A percentile compares a stretch with the other conserved stretches of the same genome.
Conservation (phyloP, 768 basidiomycete genomes). For the Leccinum barrowsii region DNA sequence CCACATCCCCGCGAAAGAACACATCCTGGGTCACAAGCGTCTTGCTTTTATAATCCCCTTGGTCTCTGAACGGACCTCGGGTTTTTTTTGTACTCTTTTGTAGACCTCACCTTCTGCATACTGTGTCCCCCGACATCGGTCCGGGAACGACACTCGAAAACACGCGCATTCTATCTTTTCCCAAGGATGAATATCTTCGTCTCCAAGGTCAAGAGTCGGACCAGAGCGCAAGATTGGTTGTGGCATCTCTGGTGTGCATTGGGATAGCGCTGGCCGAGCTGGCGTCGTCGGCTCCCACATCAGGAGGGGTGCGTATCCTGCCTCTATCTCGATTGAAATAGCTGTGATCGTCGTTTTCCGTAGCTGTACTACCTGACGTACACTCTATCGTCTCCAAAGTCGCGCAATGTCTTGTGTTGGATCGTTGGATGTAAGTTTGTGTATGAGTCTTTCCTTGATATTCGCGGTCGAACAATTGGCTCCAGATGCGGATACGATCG, state of each 20-base stretch:
- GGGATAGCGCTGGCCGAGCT: slow-evolving; percentile 38
- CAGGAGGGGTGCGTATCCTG: slow-evolving; percentile 30
- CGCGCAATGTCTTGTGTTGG: slow-evolving; percentile 60
- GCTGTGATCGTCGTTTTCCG: background rate
- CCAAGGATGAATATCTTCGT: slow-evolving; percentile 72
- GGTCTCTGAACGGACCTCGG: slow-evolving; percentile 50
- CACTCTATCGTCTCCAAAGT: slow-evolving; percentile 48
- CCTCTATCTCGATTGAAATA: background rate
- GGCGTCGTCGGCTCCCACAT: slow-evolving; percentile 37
- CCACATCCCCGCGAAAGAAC: slow-evolving; percentile 61
- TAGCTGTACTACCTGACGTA: slow-evolving; percentile 67
- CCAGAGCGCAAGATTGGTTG: slow-evolving; percentile 38
- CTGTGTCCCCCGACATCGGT: slow-evolving; percentile 57
- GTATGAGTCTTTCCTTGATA: background rate
- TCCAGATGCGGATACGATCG: slow-evolving; percentile 47
- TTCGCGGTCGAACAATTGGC: background rate
- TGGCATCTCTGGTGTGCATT: slow-evolving; percentile 19
- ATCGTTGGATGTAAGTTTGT: slow-evolving; percentile 55
- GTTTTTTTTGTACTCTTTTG: slow-evolving; percentile 82
- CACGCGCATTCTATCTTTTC: slow-evolving; percentile 47
- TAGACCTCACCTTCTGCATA: slow-evolving; percentile 80
- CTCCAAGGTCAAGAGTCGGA: slow-evolving; percentile 76
- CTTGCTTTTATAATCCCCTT: slow-evolving; percentile 80
- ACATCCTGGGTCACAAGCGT: slow-evolving; percentile 67
- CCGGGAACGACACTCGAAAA: slow-evolving; percentile 35